Base-by-base conservation (phyloP, 352 stramenopile genomes). In the Phytophthora pisi region DNA sequence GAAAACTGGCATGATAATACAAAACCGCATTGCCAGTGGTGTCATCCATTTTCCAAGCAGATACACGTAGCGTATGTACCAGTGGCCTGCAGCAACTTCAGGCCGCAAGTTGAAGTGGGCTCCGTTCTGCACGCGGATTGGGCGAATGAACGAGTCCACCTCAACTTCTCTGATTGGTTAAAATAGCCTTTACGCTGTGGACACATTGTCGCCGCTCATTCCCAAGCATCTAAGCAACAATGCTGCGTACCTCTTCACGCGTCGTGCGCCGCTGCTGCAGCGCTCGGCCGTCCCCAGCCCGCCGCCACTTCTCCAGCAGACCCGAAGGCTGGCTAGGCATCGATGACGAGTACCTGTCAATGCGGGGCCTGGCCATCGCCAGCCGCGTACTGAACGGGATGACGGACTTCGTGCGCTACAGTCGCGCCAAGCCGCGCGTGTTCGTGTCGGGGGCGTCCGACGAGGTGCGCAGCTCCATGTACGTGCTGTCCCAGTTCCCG, bases 381-480 rank as follows among this genome's bases (percentile, higher is more conserved):
- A 42, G 45, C 0, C 70, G 66, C 49, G 70, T 74, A 10, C 49
- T 74, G 4, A 42, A 64, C 18, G 57, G 57, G 20, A 54, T 74
- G 31, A 66, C 65, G 2, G 47, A 74, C 20, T 66, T 78, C 13
- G 18, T 57, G n/a, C 49, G 57, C 20, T 72, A 72, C 54, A 64
- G 47, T 24, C 61, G 30, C 1, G n/a, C 8, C 16, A 69, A 66
- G 36, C 64, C 68, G 18, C 70, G 55, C 7, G 40, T 82, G 9
- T 90, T 90, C 53, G 65, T 70, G 13, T 61, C 64, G n/a, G 43
- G 56, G 0, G 43, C 68, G 18, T 55, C 66, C 1, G 70, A 85
- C 31, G 65, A 85, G n/a, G 68, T 63, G 24, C 73, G 74, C 54
- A 83, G 56, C 51, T 62, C 68, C 58, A 90, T 90, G 81, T 87